Conservation (phyloP, 2,329 filamentous ascomycete species). For the Colletotrichum sp. region DNA sequence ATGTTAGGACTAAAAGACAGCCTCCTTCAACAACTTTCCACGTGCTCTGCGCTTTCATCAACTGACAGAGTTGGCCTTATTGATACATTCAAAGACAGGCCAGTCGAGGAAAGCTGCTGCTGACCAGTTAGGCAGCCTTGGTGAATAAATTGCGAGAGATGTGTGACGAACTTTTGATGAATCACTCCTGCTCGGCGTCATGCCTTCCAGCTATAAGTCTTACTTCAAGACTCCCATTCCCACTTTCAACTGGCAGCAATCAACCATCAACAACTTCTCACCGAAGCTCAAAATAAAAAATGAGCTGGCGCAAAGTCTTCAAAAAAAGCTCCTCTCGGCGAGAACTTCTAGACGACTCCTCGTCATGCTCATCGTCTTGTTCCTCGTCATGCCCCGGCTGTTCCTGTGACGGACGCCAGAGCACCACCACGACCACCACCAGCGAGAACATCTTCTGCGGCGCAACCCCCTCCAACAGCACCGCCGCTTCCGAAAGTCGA, state of each 20-base stretch:
- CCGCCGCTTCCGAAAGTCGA: accelerated
- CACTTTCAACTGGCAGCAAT: background rate
- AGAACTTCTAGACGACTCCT: background rate
- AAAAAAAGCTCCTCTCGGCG: background rate
- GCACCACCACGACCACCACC: background rate
- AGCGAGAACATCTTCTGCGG: background rate
- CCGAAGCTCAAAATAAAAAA: background rate
- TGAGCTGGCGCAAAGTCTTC: background rate
- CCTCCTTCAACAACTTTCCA: background rate
- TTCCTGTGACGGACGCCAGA: background rate
- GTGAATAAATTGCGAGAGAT: background rate
- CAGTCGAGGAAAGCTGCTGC: background rate
- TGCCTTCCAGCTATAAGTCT: background rate
- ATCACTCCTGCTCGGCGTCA: background rate
- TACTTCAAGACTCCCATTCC: too few species aligned
- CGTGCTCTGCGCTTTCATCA: background rate
- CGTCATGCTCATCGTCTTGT: background rate
- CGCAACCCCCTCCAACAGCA: background rate
- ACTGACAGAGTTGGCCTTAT: background rate
- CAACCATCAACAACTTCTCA: background rate
- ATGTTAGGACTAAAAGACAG: background rate
- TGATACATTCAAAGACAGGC: background rate
- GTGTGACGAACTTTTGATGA: background rate
- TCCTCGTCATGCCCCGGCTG: background rate
- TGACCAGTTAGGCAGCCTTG: background rate